Evolutionary conservation across 192 early-diverging fungal species (phyloP).

Genomic region (Coemansia guatemalensis): DNA sequence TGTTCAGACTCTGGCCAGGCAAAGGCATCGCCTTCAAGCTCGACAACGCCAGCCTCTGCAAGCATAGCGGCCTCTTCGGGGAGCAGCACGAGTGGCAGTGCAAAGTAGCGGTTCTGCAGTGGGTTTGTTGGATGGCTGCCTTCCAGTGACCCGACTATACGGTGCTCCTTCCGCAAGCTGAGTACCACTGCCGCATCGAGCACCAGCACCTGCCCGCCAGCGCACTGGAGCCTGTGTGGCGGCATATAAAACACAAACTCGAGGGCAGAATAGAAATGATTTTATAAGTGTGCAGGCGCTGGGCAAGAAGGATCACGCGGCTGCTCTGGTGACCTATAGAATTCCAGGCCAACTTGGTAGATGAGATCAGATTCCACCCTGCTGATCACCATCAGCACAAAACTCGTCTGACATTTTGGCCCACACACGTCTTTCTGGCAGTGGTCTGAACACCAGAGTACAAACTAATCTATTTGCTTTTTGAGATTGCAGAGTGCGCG

Average conservation of each 20-base stretch:
- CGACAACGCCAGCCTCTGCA: conserved; percentile 17
- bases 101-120: conserved; percentile 75
- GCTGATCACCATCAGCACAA: too few species aligned
- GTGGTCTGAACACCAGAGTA: background rate
- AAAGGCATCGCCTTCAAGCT: conserved; percentile 26
- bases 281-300: background rate
- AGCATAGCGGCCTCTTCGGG: conserved; percentile 72
- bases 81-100: conserved; percentile 68
- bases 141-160: conserved; percentile 67
- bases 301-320: background rate
- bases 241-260: background rate
- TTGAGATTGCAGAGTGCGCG: background rate
- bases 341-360: background rate
- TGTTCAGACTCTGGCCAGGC: conserved; percentile 37
- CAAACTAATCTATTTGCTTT: background rate
- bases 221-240: conserved; percentile 8
- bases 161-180: conserved; percentile 54
- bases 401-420: background rate
- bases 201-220: conserved; percentile 20
- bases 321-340: too few species aligned
- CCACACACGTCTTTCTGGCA: background rate
- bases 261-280: background rate
- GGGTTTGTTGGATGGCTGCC: conserved; percentile 70
- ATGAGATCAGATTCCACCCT: background rate
- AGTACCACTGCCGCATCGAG: conserved; percentile 35